phyloP scores from a whole-genome alignment of 768 basidiomycete genomes.

The Cubamyces lactineus region DNA sequence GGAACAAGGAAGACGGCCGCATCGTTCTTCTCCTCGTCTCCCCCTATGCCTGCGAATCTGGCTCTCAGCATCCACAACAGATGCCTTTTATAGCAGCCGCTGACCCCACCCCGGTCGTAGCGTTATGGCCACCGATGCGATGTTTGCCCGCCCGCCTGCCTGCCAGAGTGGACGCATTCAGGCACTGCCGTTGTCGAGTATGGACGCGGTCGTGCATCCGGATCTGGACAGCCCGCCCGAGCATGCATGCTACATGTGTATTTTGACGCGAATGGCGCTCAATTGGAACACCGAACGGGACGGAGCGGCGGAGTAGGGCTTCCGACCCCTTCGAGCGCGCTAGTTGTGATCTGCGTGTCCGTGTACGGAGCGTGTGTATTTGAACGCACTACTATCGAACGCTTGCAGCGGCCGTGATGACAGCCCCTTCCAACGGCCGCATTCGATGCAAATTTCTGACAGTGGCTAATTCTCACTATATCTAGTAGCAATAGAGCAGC shows the following conservation, averaged over 20 bases:
- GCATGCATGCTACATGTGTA: too few relatives aligned
- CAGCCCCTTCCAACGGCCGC: not conserved
- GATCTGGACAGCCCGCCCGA: too few relatives aligned
- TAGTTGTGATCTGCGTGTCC: not conserved
- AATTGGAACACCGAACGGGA: conserved; percentile 5
- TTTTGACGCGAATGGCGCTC: too few relatives aligned
- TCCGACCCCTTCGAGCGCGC: conserved; percentile 20
- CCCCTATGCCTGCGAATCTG: not conserved
- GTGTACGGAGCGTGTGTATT: not conserved
- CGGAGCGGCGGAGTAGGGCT: conserved; percentile 17
- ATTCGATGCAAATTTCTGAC: too few relatives aligned
- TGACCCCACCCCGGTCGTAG: not conserved
- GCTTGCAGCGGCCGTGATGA: not conserved
- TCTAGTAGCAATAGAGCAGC: too few relatives aligned
- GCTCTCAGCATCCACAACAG: conserved; percentile 12
- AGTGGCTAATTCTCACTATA: too few relatives aligned
- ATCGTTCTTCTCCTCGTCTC: not conserved
- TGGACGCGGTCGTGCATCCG: too few relatives aligned
- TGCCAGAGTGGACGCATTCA: not conserved
- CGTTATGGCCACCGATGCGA: not conserved
- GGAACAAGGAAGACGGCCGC: not conserved
- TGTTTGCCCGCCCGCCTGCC: not conserved
- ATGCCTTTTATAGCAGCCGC: conserved; percentile 8
- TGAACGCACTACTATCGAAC: not conserved
- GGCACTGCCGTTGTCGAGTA: too few relatives aligned